Conservation (phyloP, 805 yeast species). For the Wickerhamomyces bisporus region DNA sequence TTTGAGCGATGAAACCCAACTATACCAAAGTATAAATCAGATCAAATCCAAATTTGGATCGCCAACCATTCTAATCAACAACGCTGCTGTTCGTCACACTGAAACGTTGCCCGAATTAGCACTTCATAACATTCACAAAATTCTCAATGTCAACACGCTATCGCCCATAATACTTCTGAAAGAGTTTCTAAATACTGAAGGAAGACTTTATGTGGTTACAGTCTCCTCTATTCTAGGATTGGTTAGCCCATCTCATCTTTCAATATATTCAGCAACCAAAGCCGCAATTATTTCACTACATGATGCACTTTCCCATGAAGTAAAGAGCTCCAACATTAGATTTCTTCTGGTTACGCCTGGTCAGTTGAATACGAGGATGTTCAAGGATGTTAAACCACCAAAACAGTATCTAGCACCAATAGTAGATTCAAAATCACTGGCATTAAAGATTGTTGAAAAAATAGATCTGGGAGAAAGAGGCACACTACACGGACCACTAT, state of each 20-base stretch:
- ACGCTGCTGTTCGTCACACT: conserved; percentile 69
- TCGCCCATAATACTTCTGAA: conserved; percentile 65
- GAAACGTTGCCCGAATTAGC: conserved; percentile 44
- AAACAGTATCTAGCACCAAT: conserved; percentile 74
- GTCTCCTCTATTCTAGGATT: conserved; percentile 78
- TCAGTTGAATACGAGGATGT: conserved; percentile 72
- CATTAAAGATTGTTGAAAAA: conserved; percentile 47
- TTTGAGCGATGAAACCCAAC: conserved; percentile 44
- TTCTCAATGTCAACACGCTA: conserved; percentile 58
- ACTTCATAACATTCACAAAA: conserved; percentile 48
- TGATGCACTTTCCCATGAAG: conserved; percentile 74
- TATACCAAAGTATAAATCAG: conserved; percentile 32
- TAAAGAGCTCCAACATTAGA: conserved; percentile 53
- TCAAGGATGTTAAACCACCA: conserved; percentile 72
- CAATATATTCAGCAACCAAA: conserved; percentile 83
- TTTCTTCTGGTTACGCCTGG: conserved; percentile 81
- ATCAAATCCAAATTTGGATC: conserved; percentile 43
- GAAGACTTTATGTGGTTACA: conserved; percentile 71
- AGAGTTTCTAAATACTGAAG: conserved; percentile 48
- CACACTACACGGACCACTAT: conserved; percentile 64
- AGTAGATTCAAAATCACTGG: conserved; percentile 53
- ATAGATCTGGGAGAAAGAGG: conserved; percentile 63
- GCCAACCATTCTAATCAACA: conserved; percentile 68
- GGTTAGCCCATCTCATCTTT: conserved; percentile 69
- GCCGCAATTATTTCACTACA: conserved; percentile 80